phyloP scores from a whole-genome alignment of 2,329 filamentous ascomycete genomes.

The Fusarium goolgardi region DNA sequence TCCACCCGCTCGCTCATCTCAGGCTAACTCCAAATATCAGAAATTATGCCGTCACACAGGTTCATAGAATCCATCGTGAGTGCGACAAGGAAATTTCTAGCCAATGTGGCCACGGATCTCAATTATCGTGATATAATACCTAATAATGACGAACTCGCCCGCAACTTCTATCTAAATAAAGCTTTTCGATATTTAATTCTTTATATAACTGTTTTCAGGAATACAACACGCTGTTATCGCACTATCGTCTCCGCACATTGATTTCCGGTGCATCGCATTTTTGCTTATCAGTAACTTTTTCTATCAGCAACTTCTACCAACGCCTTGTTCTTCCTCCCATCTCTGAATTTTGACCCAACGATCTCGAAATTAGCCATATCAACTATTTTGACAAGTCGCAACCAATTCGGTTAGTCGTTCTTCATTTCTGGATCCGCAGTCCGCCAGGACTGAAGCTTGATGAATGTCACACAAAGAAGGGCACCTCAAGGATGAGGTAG shows the following conservation, averaged over 20 bases:
- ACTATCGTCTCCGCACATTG: constrained; percentile 28
- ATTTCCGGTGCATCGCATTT: constrained; percentile 34
- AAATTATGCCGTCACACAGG: constrained; percentile 27
- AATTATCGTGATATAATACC: constrained; percentile 22
- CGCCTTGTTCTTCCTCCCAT: constrained; percentile 35
- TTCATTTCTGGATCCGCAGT: constrained; percentile 20
- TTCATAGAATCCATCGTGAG: constrained; percentile 10
- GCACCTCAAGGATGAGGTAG: constrained; percentile 70
- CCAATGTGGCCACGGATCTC: constrained; percentile 29
- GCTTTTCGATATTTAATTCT: background rate
- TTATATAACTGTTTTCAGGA: background rate
- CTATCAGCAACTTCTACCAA: constrained; percentile 28
- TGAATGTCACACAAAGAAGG: constrained; percentile 54
- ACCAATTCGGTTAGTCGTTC: constrained; percentile 36
- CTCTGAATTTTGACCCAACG: constrained; percentile 53
- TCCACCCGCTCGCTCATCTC: constrained; percentile 31
- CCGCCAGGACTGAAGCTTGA: constrained; percentile 40
- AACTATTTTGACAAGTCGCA: background rate
- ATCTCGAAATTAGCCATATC: background rate
- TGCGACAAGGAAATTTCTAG: constrained; percentile 17
- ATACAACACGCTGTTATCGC: constrained; percentile 3
- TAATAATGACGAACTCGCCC: constrained; percentile 21
- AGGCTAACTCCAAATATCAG: background rate
- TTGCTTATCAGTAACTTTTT: constrained; percentile 22
- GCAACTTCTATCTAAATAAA: background rate